A percentile compares a stretch with the other conserved stretches of the same genome.
Evolutionary conservation across 805 yeast genomes (phyloP).

Genomic region (Starmerella roubikii): DNA sequence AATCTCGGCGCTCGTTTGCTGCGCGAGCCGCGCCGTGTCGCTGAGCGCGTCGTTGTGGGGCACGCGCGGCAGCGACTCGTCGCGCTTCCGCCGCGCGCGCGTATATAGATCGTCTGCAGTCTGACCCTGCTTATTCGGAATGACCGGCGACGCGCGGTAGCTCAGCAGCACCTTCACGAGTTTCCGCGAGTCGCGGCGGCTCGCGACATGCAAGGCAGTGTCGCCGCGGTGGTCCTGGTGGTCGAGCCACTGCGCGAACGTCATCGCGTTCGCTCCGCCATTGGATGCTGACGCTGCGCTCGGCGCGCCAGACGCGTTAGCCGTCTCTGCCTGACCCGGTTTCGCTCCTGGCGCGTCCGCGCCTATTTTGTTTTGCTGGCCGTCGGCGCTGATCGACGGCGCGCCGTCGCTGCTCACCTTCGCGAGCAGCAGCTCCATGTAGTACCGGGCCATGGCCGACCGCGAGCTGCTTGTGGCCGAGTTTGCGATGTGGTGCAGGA

Average conservation of each 20-base stretch:
- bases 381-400: neutral
- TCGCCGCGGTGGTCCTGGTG: conserved; percentile 75
- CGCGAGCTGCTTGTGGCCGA: conserved; percentile 54
- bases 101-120: conserved; percentile 26
- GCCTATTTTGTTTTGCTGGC: neutral
- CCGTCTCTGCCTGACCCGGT: neutral
- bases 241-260: conserved; percentile 38
- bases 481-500: conserved; percentile 72
- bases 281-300: neutral
- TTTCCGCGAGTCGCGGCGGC: conserved; percentile 37
- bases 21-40: conserved; percentile 6
- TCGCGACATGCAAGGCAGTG: conserved; percentile 72
- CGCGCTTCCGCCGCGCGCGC: conserved; percentile 1
- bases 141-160: conserved; percentile 35
- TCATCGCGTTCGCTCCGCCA: conserved; percentile 5
- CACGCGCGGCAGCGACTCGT: neutral
- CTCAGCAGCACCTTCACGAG: conserved; percentile 34
- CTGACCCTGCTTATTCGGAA: conserved; percentile 31
- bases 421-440: conserved; percentile 60
- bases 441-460: conserved; percentile 69
- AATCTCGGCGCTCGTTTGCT: conserved; percentile 3
- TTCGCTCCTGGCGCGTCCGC: neutral
- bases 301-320: neutral
- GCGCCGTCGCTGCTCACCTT: conserved; percentile 41
- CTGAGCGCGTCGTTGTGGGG: neutral